Conservation (phyloP, 495 filamentous ascomycete genomes). For the Bombardia bombarda region DNA sequence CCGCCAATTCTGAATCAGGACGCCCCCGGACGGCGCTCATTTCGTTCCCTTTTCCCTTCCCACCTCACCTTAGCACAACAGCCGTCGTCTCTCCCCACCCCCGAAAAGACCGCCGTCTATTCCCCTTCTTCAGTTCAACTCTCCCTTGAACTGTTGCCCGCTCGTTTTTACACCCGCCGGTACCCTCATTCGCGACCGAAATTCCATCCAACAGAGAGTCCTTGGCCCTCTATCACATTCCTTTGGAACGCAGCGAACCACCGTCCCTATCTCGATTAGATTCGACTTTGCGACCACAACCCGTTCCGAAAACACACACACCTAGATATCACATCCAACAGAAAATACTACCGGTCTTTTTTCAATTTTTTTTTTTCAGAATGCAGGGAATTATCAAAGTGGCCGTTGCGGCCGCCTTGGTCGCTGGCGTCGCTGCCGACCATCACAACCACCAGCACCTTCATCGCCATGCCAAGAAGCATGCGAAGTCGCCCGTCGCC, state of each 20-base stretch:
- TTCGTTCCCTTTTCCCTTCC: conserved; percentile 27
- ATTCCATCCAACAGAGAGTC: conserved; percentile 46
- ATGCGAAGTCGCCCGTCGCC: conserved; percentile 25
- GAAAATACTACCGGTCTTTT: too few relatives aligned
- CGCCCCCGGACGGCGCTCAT: conserved; percentile 24
- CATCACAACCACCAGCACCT: conserved; percentile 38
- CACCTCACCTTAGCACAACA: conserved; percentile 3
- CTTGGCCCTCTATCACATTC: conserved; percentile 50
- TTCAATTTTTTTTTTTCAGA: too few relatives aligned
- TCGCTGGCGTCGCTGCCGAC: conserved; percentile 34
- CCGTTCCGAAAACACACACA: not conserved
- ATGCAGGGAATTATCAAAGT: conserved; percentile 42
- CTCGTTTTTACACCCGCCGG: conserved; percentile 15
- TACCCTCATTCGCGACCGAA: conserved; percentile 13
- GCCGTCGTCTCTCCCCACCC: conserved; percentile 16
- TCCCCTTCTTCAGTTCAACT: conserved; percentile 17
- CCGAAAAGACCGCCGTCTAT: conserved; percentile 14
- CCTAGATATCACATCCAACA: not conserved
- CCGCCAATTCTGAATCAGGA: not conserved
- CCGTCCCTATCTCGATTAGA: conserved; percentile 4
- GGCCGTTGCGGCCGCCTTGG: conserved; percentile 41
- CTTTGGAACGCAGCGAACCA: conserved; percentile 39
- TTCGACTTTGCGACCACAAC: too few relatives aligned
- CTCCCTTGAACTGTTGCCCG: conserved; percentile 22
- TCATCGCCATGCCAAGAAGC: conserved; percentile 31